Evolutionary conservation across 2,329 filamentous ascomycete genomes (phyloP), one percentile per base, ranked within the genome.

Genomic region (Xylariomycetidae sp.): DNA sequence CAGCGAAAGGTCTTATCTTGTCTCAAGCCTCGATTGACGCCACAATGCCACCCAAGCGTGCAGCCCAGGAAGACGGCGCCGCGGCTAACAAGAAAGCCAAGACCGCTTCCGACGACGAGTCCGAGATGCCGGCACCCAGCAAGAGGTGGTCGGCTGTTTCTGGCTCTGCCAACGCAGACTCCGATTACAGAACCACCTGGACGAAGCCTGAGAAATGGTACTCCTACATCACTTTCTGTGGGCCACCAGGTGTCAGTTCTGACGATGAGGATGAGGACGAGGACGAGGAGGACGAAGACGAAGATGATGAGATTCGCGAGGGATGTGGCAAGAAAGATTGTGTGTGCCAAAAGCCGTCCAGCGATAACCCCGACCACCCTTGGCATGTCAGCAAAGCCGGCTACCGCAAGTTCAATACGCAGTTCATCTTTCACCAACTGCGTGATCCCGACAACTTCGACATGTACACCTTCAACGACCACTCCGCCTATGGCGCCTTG

Each of bases 381-480:
- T 60, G 53, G 52, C 37, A 52, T 29, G 20, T 60, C 34, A 56
- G 50, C 25, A 25, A 37, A 14, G 59, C 57, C 3, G 57, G 51
- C 14, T 42, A 46, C 27, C 24, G 12, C 18, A 59, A 54, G 43
- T 53, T 49, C 38, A 18, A 40, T 15, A 38, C 36, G 3, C 42
- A 48, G 31, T 38, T 31, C 16, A 42, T 39, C 23, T 40, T 50
- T 33, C 10, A 39, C 38, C 12, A 25, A 19, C 31, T 57, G 9
- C 54, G 56, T 8, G 42, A 49, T 30, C 63, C 59, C 2, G 64
- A 69, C 29, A 39, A 38, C 23, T 68, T 69, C 25, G 13, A 13
- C 6, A 62, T 70, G 59, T 51, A 65, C 43, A 58, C 58, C 2
- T 67, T 56, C 45, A 69, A 68, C 32, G 60, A 68, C 38, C 60